These are phyloP conservation scores for Platanthera guangdongensis DNA, from an alignment of 106 monocot species.

Conservation along the genomic window DNA sequence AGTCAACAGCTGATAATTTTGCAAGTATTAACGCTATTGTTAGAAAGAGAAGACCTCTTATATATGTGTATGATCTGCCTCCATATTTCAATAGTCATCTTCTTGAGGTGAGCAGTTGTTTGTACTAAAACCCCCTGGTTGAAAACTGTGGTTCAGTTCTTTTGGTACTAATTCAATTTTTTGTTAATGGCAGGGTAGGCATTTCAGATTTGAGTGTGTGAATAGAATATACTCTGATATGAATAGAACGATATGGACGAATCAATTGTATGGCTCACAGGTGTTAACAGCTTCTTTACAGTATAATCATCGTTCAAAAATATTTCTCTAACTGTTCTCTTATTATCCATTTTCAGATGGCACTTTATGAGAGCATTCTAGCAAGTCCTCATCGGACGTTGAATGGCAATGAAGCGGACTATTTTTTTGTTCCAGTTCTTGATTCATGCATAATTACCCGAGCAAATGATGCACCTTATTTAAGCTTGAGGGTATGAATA, in stretches of 20 bases:
- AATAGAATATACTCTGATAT: conserved; percentile 68
- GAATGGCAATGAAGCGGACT: conserved; percentile 96
- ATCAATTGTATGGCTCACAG: conserved; percentile 76
- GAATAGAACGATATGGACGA: conserved; percentile 82
- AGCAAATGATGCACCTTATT: conserved; percentile 77
- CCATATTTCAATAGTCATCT: conserved; percentile 89
- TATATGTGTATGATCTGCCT: conserved; percentile 95
- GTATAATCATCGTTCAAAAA: background rate
- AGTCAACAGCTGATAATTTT: conserved; percentile 16
- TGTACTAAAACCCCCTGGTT: background rate
- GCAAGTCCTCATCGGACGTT: conserved; percentile 84
- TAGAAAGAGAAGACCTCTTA: conserved; percentile 86
- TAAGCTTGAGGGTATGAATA: conserved; percentile 41
- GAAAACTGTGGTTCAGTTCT: background rate
- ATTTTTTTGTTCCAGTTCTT: conserved; percentile 87
- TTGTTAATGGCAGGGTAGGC: conserved; percentile 58
- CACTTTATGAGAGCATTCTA: conserved; percentile 88
- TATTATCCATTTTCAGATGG: conserved; percentile 44
- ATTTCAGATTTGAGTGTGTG: conserved; percentile 72
- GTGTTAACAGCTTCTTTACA: conserved; percentile 22
- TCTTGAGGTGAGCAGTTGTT: conserved; percentile 49
- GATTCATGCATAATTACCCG: conserved; percentile 87
- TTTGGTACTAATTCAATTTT: background rate
- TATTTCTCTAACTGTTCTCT: conserved; percentile 1
- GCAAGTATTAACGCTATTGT: conserved; percentile 28